A percentile compares a stretch with the other conserved stretches of the same genome.
These are phyloP conservation scores for Pelargonium fulgidum DNA, from an alignment of 441 rosid genomes.

Conservation along the genomic window DNA sequence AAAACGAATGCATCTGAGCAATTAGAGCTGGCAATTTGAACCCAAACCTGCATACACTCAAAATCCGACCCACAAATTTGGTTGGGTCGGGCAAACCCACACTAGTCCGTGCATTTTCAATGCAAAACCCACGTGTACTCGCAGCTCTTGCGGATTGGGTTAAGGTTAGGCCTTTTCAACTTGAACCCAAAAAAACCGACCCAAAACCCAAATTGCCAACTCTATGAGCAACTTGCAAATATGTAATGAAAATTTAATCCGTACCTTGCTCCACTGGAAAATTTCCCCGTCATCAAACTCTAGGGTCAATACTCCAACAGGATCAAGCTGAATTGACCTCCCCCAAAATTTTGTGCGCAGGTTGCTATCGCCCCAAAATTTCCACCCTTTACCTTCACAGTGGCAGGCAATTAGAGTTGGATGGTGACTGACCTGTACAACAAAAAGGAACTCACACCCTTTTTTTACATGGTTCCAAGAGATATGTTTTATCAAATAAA, in stretches of 20 bases:
- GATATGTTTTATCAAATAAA: too few relatives aligned
- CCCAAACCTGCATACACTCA: too few relatives aligned
- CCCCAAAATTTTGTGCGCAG: conserved; percentile 96
- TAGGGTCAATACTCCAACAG: conserved; percentile 70
- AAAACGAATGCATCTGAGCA: background rate
- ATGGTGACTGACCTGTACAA: conserved; percentile 85
- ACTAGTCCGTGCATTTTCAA: too few relatives aligned
- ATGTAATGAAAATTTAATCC: conserved; percentile 12
- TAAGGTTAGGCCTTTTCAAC: too few relatives aligned
- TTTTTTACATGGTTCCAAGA: background rate
- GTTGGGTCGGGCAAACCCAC: too few relatives aligned
- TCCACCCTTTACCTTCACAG: conserved; percentile 95
- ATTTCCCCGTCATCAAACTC: conserved; percentile 95
- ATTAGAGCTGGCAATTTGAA: too few relatives aligned
- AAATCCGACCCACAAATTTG: too few relatives aligned
- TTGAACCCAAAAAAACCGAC: too few relatives aligned
- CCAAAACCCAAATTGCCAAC: too few relatives aligned
- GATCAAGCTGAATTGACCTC: conserved; percentile 93
- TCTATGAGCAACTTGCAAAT: conserved; percentile 5
- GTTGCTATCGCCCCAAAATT: conserved; percentile 91
- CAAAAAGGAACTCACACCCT: background rate
- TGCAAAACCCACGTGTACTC: too few relatives aligned
- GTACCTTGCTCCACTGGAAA: conserved; percentile 93
- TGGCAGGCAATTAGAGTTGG: conserved; percentile 97
- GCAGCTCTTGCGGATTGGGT: too few relatives aligned